Percentiles rank a stretch among this genome's conserved stretches.
phyloP scores from a whole-genome alignment of 192 early-diverging fungal genomes.

The Backusella liffmaniae region DNA sequence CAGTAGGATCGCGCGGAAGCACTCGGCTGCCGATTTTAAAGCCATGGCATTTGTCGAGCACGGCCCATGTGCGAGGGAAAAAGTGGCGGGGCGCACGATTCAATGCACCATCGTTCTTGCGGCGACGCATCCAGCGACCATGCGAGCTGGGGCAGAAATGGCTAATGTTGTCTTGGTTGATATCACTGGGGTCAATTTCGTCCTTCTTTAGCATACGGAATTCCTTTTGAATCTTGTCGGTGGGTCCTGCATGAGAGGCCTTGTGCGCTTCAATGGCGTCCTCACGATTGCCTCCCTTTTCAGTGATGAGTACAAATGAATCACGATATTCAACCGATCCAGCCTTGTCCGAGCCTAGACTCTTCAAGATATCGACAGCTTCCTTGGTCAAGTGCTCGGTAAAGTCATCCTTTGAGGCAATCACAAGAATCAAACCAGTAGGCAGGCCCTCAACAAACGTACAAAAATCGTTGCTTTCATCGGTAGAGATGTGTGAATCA shows the following conservation, averaged over 20 bases:
- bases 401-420: conserved; percentile 67
- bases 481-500: conserved; percentile 68
- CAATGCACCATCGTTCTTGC: conserved; percentile 83
- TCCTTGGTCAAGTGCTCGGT: conserved; percentile 62
- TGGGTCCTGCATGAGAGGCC: conserved; percentile 53
- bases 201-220: conserved; percentile 48
- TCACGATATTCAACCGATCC: conserved; percentile 67
- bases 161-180: conserved; percentile 42
- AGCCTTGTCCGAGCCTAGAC: conserved; percentile 60
- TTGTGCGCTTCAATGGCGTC: conserved; percentile 56
- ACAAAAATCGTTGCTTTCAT: conserved; percentile 65
- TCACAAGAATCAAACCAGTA: conserved; percentile 65
- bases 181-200: conserved; percentile 43
- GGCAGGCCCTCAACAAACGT: conserved; percentile 64
- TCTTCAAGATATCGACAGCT: conserved; percentile 56
- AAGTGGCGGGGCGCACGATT: conserved; percentile 79
- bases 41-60: conserved; percentile 62
- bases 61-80: conserved; percentile 74
- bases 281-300: conserved; percentile 55
- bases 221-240: conserved; percentile 49
- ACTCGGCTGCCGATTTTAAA: conserved; percentile 59
- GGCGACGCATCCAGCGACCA: conserved; percentile 70
- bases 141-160: conserved; percentile 48
- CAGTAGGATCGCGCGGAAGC: conserved; percentile 72
- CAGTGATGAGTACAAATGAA: conserved; percentile 80